Percentiles rank a stretch among this genome's conserved stretches.
Evolutionary conservation across 257 asterid genomes (phyloP).

Genomic region (Solanum peruvianum): DNA sequence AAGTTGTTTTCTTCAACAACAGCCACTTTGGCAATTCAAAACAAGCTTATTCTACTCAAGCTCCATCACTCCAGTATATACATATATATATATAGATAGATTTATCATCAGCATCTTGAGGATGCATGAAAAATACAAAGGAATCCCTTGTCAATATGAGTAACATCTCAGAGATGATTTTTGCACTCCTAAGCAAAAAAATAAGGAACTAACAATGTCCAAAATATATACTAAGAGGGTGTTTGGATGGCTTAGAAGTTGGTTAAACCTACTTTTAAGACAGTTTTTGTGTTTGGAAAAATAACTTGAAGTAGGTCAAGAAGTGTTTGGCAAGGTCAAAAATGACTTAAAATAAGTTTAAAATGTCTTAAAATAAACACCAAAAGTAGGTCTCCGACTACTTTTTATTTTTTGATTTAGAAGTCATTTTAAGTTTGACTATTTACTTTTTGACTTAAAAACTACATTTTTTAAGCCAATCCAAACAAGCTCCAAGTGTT

Average conservation of each 20-base stretch:
- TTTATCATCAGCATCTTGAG: not conserved
- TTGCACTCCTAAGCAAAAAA: not conserved
- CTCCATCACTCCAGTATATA: not conserved
- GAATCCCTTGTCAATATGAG: not conserved
- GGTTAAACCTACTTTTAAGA: not conserved
- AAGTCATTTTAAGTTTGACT: too few relatives aligned
- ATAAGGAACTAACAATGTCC: not conserved
- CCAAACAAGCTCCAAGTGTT: not conserved
- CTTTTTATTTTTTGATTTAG: too few relatives aligned
- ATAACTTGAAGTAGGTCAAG: not conserved
- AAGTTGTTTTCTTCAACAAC: not conserved
- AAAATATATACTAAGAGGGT: not conserved
- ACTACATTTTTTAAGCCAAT: not conserved
- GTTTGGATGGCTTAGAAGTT: not conserved
- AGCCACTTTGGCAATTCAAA: not conserved
- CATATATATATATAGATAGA: too few relatives aligned
- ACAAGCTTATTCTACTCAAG: not conserved
- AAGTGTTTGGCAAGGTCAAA: too few relatives aligned
- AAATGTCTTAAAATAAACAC: too few relatives aligned
- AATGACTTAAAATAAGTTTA: not conserved
- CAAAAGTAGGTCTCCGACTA: not conserved
- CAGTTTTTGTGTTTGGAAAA: too few relatives aligned
- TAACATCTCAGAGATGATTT: not conserved
- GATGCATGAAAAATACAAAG: not conserved
- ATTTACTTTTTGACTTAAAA: not conserved